Evolutionary conservation across 805 yeast genomes (phyloP).

Genomic region (Ogataea nakhonphanomensis): DNA sequence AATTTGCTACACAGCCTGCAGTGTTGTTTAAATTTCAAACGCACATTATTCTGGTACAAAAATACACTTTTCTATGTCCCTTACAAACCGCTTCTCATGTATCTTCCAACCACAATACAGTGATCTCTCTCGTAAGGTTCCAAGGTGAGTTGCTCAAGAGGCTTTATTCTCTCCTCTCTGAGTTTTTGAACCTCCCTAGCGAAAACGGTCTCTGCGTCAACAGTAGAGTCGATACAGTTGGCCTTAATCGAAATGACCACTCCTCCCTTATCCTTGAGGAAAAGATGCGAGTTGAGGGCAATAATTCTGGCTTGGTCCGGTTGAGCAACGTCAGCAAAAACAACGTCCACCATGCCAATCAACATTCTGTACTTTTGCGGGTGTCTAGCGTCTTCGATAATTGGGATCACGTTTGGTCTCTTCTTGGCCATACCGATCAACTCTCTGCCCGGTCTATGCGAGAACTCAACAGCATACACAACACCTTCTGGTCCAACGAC

Average conservation of each 20-base stretch:
- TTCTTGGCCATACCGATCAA: constrained; percentile 99
- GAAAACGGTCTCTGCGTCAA: constrained; percentile 98
- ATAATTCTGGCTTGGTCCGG: constrained; percentile 99
- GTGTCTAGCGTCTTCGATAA: constrained; percentile 99
- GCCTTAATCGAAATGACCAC: constrained; percentile 99
- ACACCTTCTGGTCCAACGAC: constrained; percentile 99
- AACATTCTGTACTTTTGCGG: constrained; percentile 99
- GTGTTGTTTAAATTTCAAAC: constrained; percentile 2
- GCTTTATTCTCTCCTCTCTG: constrained; percentile 98
- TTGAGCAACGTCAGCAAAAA: constrained; percentile 99
- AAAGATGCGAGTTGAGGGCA: constrained; percentile 96
- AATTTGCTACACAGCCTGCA: constrained; percentile 9
- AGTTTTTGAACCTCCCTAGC: constrained; percentile 99
- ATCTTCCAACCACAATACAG: constrained; percentile 97
- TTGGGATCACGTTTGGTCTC: constrained; percentile 99
- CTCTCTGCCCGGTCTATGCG: constrained; percentile 99
- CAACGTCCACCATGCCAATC: constrained; percentile 97
- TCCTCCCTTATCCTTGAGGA: constrained; percentile 97
- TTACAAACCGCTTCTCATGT: constrained; percentile 82
- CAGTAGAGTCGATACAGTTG: constrained; percentile 99
- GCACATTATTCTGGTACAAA: constrained; percentile 13
- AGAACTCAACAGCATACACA: constrained; percentile 98
- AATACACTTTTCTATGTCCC: constrained; percentile 8
- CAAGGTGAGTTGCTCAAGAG: constrained; percentile 95
- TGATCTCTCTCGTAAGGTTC: constrained; percentile 99